A percentile compares a stretch with the other conserved stretches of the same genome.
Evolutionary conservation across 2,329 filamentous ascomycete genomes (phyloP).

Genomic region (Neophaeococcomyces aloes): DNA sequence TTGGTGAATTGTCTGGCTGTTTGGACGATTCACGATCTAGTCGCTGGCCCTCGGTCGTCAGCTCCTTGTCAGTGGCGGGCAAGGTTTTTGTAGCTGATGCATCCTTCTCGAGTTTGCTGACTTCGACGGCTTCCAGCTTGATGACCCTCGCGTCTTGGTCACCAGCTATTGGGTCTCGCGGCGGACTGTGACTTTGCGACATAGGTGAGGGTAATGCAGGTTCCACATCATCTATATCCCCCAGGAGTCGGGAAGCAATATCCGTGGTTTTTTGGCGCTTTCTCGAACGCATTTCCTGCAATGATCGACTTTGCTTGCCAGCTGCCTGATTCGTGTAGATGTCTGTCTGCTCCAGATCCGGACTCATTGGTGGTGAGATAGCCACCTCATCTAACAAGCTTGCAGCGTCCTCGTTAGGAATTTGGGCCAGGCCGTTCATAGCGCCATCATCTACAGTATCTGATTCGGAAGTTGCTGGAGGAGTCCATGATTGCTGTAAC

Average conservation of each 20-base stretch:
- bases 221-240: constrained; percentile 3
- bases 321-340: not conserved
- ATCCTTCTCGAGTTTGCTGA: constrained; percentile 18
- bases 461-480: constrained; percentile 14
- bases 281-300: constrained; percentile 1
- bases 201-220: constrained; percentile 7
- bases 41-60: not conserved
- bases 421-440: constrained; percentile 1
- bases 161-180: not conserved
- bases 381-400: constrained; percentile 4
- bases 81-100: not conserved
- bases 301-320: constrained; percentile 2
- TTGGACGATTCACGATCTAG: not conserved
- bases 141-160: constrained; percentile 12
- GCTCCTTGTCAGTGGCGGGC: not conserved
- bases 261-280: constrained; percentile 8
- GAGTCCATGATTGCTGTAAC: constrained; percentile 22
- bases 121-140: constrained; percentile 20
- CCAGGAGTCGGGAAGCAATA: constrained; percentile 11
- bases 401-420: not conserved
- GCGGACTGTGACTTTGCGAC: constrained; percentile 6
- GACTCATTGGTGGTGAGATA: constrained; percentile 19
- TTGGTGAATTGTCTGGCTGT: not conserved
- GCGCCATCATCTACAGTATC: constrained; percentile 4
- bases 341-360: constrained; percentile 1